Evolutionary conservation across 1,284 basidiomycete genomes (phyloP).

Genomic region (Melampsora larici-populina): DNA sequence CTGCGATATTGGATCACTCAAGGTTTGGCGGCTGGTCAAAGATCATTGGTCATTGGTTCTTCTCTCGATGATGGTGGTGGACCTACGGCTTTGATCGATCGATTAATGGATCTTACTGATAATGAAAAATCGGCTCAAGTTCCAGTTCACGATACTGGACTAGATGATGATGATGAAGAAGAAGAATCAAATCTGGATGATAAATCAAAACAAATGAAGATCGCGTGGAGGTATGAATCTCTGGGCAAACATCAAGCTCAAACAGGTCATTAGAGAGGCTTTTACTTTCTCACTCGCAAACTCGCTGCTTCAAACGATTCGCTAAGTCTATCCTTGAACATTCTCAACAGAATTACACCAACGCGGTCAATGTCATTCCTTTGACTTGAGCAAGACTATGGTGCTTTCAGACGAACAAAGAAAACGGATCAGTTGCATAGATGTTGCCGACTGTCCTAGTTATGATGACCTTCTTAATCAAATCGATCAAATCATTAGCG

Average conservation of each 20-base stretch:
- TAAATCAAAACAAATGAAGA: constrained; percentile 33
- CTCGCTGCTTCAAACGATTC: background rate
- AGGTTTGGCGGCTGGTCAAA: constrained; percentile 71
- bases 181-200: constrained; percentile 10
- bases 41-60: constrained; percentile 62
- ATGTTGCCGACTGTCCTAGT: constrained; percentile 3
- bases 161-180: constrained; percentile 5
- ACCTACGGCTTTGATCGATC: constrained; percentile 55
- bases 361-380: constrained; percentile 27
- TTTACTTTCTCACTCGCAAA: background rate
- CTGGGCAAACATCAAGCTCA: constrained; percentile 30
- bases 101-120: constrained; percentile 46
- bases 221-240: constrained; percentile 42
- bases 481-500: background rate
- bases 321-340: background rate
- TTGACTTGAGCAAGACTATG: constrained; percentile 30
- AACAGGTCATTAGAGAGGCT: constrained; percentile 6
- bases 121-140: background rate
- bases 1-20: constrained; percentile 85
- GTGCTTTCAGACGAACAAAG: constrained; percentile 22
- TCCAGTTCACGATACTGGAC: background rate
- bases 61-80: constrained; percentile 58
- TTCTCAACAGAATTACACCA: constrained; percentile 14
- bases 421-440: constrained; percentile 2
- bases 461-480: background rate